A percentile compares a stretch with the other conserved stretches of the same genome.
phyloP scores from a whole-genome alignment of 768 basidiomycete genomes.

The Albatrellus ellisii region DNA sequence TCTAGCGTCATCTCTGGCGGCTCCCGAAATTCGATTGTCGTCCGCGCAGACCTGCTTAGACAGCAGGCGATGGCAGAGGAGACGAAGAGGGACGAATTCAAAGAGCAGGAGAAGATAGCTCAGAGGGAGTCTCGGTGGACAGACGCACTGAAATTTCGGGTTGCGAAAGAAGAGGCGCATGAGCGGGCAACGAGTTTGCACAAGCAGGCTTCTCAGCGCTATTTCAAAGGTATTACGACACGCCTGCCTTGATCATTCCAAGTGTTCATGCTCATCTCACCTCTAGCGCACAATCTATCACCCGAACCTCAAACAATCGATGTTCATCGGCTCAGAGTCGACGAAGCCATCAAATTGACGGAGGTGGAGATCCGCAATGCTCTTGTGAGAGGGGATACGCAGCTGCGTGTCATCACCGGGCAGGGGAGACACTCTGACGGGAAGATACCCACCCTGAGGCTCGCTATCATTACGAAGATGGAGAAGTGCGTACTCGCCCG shows the following conservation, averaged over 20 bases:
- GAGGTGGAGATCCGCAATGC: conserved; percentile 22
- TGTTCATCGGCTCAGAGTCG: conserved; percentile 21
- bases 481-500: conserved; percentile 17
- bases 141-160: conserved; percentile 18
- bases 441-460: conserved; percentile 21
- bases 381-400: conserved; percentile 16
- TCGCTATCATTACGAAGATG: conserved; percentile 19
- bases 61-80: conserved; percentile 18
- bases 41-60: conserved; percentile 19
- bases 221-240: conserved; percentile 19
- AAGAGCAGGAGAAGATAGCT: conserved; percentile 16
- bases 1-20: conserved; percentile 19
- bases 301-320: conserved; percentile 21
- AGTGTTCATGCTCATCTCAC: background rate
- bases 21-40: conserved; percentile 15
- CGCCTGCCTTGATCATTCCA: background rate
- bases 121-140: conserved; percentile 13
- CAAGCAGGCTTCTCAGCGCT: conserved; percentile 21
- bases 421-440: conserved; percentile 21
- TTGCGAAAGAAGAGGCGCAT: conserved; percentile 19
- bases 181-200: conserved; percentile 19
- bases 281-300: conserved; percentile 20
- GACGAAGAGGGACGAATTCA: conserved; percentile 15
- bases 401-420: conserved; percentile 23
- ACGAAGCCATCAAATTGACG: conserved; percentile 20